phyloP scores from a whole-genome alignment of 768 basidiomycete genomes.

The Mrakia hoshinonis region DNA sequence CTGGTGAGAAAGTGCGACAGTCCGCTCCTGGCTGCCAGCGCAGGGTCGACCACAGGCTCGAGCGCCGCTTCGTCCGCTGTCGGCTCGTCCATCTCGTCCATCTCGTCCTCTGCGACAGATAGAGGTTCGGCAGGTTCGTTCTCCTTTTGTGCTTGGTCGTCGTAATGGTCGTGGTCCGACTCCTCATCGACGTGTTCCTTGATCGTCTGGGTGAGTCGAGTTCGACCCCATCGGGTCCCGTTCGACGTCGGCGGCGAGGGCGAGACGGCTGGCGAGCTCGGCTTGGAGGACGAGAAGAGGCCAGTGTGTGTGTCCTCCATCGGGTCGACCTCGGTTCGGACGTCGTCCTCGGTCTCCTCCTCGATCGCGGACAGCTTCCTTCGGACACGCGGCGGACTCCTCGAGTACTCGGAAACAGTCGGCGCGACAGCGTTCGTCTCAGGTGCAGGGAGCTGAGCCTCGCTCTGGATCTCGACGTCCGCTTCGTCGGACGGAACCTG shows the following conservation, averaged over 20 bases:
- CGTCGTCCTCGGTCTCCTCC: neutral
- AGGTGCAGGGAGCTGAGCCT: neutral
- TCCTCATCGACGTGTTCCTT: neutral
- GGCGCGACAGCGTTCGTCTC: neutral
- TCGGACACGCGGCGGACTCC: neutral
- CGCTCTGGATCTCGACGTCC: neutral
- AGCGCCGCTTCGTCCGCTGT: too few species aligned
- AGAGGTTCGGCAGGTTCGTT: neutral
- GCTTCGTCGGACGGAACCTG: neutral
- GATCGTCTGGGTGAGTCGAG: neutral
- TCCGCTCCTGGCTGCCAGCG: too few species aligned
- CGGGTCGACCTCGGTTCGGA: neutral
- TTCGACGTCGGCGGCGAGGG: neutral
- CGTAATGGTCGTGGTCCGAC: too few species aligned
- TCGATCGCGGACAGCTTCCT: neutral
- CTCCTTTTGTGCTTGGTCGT: too few species aligned
- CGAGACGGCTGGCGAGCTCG: neutral
- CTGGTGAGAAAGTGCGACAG: neutral
- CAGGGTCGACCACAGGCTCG: too few species aligned
- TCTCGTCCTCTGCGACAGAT: neutral
- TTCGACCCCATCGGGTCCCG: too few species aligned
- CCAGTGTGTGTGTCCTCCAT: neutral
- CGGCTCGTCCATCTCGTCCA: neutral
- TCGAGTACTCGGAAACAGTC: neutral
- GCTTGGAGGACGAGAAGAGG: neutral